These are phyloP conservation scores for Pseudocercospora macadamiae DNA, from an alignment of 2,329 filamentous ascomycete species.

Conservation along the genomic window DNA sequence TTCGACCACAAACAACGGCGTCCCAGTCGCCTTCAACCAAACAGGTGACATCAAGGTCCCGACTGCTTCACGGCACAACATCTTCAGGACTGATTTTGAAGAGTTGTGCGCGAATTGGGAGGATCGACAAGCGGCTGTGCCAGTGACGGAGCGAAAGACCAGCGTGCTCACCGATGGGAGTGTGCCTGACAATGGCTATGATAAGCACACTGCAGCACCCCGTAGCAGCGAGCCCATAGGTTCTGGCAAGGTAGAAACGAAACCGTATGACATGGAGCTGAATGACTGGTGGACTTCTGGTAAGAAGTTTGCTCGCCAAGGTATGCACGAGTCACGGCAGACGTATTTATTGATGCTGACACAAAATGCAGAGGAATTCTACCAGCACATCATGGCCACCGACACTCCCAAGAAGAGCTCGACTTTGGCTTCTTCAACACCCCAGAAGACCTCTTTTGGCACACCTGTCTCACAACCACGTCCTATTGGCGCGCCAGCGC, in stretches of 20 bases:
- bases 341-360: neutral
- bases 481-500: constrained; percentile 10
- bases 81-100: constrained; percentile 1
- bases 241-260: constrained; percentile 1
- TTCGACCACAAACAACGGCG: neutral
- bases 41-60: neutral
- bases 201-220: neutral
- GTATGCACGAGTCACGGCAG: constrained; percentile 28
- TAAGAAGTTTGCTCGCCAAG: constrained; percentile 37
- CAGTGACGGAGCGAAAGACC: constrained; percentile 9
- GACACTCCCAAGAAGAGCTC: neutral
- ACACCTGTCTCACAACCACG: constrained; percentile 4
- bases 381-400: constrained; percentile 13
- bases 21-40: neutral
- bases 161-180: constrained; percentile 17
- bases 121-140: neutral
- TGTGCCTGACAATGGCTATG: constrained; percentile 12
- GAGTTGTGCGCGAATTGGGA: constrained; percentile 10
- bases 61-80: neutral
- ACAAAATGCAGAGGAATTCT: constrained; percentile 12
- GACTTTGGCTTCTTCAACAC: neutral
- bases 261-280: constrained; percentile 41
- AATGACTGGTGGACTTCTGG: constrained; percentile 45
- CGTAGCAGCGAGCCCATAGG: constrained; percentile 1
- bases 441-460: neutral